Evolutionary conservation across 805 yeast genomes (phyloP).

Genomic region (Blastobotrys parvus): DNA sequence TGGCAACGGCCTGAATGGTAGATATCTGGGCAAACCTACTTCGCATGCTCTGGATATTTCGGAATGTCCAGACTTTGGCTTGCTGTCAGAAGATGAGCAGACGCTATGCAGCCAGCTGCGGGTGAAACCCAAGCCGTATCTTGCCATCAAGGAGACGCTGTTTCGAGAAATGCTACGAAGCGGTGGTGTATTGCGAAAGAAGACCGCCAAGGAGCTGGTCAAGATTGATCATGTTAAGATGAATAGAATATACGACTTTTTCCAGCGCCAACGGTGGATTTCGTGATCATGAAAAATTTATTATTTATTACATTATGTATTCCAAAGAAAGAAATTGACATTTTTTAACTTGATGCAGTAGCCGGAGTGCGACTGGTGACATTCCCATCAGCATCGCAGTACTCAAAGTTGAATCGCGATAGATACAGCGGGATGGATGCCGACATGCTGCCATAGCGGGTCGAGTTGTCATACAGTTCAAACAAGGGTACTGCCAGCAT

Average conservation of each 20-base stretch:
- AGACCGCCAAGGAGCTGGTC: constrained; percentile 73
- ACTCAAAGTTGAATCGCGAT: constrained; percentile 27
- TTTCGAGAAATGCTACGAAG: constrained; percentile 80
- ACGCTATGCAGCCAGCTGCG: constrained; percentile 74
- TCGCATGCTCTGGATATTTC: constrained; percentile 32
- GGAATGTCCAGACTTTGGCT: constrained; percentile 72
- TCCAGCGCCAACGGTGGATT: constrained; percentile 88
- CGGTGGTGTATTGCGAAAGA: constrained; percentile 76
- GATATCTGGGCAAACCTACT: constrained; percentile 4
- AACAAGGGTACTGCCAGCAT: constrained; percentile 27
- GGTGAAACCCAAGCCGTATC: constrained; percentile 85
- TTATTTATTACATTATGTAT: not conserved
- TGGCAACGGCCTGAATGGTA: not conserved
- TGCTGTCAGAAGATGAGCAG: constrained; percentile 83
- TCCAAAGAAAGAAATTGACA: not conserved
- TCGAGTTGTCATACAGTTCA: constrained; percentile 26
- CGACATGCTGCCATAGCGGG: constrained; percentile 26
- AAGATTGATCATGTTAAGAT: constrained; percentile 84
- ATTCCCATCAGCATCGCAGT: constrained; percentile 21
- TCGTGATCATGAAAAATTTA: constrained; percentile 2
- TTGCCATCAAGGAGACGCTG: constrained; percentile 83
- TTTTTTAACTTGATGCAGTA: no score
- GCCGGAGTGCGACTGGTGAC: constrained; percentile 10
- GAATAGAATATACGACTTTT: constrained; percentile 83
- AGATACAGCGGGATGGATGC: constrained; percentile 31